These are phyloP conservation scores for Amylocarpus encephaloides DNA, from an alignment of 2,329 filamentous ascomycete genomes.

Conservation along the genomic window DNA sequence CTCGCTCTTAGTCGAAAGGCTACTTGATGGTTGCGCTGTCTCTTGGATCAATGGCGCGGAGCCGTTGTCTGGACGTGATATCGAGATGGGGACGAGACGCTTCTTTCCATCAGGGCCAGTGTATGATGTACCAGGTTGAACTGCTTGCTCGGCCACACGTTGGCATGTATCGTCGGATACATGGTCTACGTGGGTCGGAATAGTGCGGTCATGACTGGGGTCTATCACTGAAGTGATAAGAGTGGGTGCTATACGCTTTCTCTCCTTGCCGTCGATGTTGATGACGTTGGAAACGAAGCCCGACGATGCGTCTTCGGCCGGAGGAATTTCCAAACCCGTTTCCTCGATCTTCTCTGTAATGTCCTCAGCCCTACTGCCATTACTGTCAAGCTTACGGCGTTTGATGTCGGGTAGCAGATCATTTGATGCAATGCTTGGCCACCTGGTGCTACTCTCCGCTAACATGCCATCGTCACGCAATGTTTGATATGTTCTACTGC, in stretches of 20 bases:
- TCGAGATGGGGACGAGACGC: slow-evolving; percentile 16
- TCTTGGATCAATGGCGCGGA: neutral
- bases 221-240: slow-evolving; percentile 24
- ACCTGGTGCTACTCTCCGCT: too few relatives aligned
- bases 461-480: too few relatives aligned
- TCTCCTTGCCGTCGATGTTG: slow-evolving; percentile 24
- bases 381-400: neutral
- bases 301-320: neutral
- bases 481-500: too few relatives aligned
- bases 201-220: slow-evolving; percentile 15
- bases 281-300: slow-evolving; percentile 2
- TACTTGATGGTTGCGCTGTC: too few relatives aligned
- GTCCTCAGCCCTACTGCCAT: neutral
- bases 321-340: neutral
- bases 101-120: slow-evolving; percentile 20
- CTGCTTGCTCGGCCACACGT: neutral
- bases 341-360: neutral
- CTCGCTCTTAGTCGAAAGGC: neutral
- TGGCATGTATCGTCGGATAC: slow-evolving; percentile 6
- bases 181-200: slow-evolving; percentile 24
- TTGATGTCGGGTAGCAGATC: neutral
- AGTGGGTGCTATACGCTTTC: slow-evolving; percentile 30
- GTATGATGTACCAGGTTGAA: slow-evolving; percentile 16
- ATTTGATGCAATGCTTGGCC: neutral
- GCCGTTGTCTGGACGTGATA: neutral